Evolutionary conservation across 2,329 filamentous ascomycete species (phyloP).

Genomic region (Aspergillus sp.): DNA sequence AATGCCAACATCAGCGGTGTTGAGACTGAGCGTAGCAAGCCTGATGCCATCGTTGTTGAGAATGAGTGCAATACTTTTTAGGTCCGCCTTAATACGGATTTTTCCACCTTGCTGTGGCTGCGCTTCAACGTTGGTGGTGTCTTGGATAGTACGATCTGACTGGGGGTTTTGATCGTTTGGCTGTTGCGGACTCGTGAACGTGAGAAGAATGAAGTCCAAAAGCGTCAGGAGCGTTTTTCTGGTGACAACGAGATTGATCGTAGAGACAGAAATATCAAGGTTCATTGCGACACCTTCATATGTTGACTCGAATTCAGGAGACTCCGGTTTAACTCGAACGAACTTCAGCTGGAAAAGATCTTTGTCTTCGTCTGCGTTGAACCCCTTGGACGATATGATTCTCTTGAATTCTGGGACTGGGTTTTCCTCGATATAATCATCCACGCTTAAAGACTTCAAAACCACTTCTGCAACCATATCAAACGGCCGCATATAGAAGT

Average conservation of each 20-base stretch:
- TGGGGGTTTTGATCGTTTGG: constrained; percentile 33
- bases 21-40: constrained; percentile 85
- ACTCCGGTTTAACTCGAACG: constrained; percentile 79
- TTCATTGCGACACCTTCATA: constrained; percentile 95
- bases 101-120: constrained; percentile 54
- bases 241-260: constrained; percentile 93
- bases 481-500: constrained; percentile 81
- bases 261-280: constrained; percentile 83
- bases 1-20: constrained; percentile 84
- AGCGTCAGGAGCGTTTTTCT: constrained; percentile 87
- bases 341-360: constrained; percentile 87
- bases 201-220: constrained; percentile 88
- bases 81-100: constrained; percentile 86
- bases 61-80: constrained; percentile 90
- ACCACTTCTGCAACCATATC: constrained; percentile 93
- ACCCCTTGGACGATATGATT: constrained; percentile 87
- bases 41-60: constrained; percentile 97
- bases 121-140: constrained; percentile 20
- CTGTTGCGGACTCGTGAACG: constrained; percentile 68
- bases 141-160: constrained; percentile 23
- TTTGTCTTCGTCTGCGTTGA: constrained; percentile 63
- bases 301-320: constrained; percentile 85
- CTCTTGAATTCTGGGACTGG: constrained; percentile 89
- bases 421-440: constrained; percentile 89
- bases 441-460: constrained; percentile 78